These are phyloP conservation scores for Crotalaria pallida DNA, from an alignment of 306 rosid species.

Conservation along the genomic window DNA sequence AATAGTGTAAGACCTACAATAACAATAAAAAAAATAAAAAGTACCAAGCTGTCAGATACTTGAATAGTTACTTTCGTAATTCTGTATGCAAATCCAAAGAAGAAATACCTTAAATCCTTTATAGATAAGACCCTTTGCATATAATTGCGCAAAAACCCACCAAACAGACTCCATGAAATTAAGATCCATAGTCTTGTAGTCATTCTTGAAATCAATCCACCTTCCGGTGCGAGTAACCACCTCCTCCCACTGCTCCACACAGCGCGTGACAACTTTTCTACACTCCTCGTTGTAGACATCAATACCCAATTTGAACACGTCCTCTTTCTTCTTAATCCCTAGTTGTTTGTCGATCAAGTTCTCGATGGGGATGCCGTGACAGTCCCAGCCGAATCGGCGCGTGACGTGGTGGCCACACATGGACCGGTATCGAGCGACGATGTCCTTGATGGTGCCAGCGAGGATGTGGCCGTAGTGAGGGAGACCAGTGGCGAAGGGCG, in stretches of 20 bases:
- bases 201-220: slow-evolving; percentile 85
- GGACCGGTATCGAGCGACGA: slow-evolving; percentile 81
- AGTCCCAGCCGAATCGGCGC: slow-evolving; percentile 98
- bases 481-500: slow-evolving; percentile 96
- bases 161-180: slow-evolving; percentile 87
- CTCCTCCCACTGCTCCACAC: slow-evolving; percentile 76
- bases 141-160: slow-evolving; percentile 90
- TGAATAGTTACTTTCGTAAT: too few relatives aligned
- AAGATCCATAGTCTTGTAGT: slow-evolving; percentile 89
- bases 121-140: slow-evolving; percentile 64
- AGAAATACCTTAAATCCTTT: slow-evolving; percentile 14
- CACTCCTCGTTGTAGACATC: slow-evolving; percentile 84
- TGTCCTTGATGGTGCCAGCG: slow-evolving; percentile 93
- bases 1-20: slow-evolving; percentile 79
- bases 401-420: slow-evolving; percentile 90
- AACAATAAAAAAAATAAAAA: too few relatives aligned
- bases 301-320: slow-evolving; percentile 71
- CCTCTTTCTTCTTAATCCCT: slow-evolving; percentile 65
- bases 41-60: too few relatives aligned
- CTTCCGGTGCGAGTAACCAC: slow-evolving; percentile 66
- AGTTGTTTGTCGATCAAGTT: slow-evolving; percentile 74
- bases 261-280: slow-evolving; percentile 75
- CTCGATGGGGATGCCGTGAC: slow-evolving; percentile 94
- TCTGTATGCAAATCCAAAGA: too few relatives aligned
- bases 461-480: slow-evolving; percentile 98